These are phyloP conservation scores for Fusarium sp. DNA, from an alignment of 2,329 filamentous ascomycete genomes.

Conservation along the genomic window DNA sequence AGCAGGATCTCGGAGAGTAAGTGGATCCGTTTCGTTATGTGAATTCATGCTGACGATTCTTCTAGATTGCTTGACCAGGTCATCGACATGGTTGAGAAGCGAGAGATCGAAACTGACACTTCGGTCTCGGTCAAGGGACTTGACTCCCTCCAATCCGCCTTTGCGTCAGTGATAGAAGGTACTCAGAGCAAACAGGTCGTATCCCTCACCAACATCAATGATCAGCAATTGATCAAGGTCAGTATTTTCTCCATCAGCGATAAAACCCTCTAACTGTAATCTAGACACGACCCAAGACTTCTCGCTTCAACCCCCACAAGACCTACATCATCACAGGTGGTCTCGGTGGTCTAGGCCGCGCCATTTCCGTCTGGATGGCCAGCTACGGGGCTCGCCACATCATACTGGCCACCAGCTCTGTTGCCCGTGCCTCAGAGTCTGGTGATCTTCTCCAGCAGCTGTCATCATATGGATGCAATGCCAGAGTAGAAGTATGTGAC, in stretches of 20 bases:
- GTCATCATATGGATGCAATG: constrained; percentile 34
- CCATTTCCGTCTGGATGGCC: constrained; percentile 38
- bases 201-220: not conserved
- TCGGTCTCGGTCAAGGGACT: constrained; percentile 13
- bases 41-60: not conserved
- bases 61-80: constrained; percentile 17
- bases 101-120: not conserved
- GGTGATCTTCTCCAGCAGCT: constrained; percentile 31
- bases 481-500: constrained; percentile 33
- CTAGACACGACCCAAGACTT: constrained; percentile 30
- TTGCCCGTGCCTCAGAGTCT: constrained; percentile 21
- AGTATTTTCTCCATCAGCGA: no score
- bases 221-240: constrained; percentile 23
- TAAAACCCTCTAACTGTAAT: no score
- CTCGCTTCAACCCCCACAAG: constrained; percentile 20
- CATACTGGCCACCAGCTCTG: constrained; percentile 34
- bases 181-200: constrained; percentile 22
- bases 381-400: constrained; percentile 35
- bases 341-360: constrained; percentile 35
- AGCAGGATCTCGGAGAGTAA: constrained; percentile 27
- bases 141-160: constrained; percentile 14
- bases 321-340: constrained; percentile 38
- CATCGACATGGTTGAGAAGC: constrained; percentile 18
- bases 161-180: constrained; percentile 6
- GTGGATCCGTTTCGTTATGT: not conserved